These are phyloP conservation scores for Primulina eburnea DNA, from an alignment of 257 asterid species.

Conservation along the genomic window DNA sequence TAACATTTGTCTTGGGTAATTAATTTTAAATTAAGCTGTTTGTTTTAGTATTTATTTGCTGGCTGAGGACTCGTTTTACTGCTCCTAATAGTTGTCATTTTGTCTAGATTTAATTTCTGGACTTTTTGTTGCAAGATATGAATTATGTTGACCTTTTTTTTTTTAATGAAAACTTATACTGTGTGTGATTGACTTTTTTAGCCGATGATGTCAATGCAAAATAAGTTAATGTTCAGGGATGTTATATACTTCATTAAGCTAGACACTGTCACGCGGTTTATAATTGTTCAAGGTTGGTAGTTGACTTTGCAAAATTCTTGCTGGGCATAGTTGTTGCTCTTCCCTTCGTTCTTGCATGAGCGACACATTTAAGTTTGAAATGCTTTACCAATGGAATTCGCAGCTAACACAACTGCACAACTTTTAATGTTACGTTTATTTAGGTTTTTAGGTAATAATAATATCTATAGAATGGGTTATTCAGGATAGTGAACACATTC, in stretches of 20 bases:
- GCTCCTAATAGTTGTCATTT: slow-evolving; percentile 3
- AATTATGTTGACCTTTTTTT: slow-evolving; percentile 11
- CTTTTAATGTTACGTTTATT: not conserved
- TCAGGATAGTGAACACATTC: slow-evolving; percentile 10
- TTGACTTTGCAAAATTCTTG: not conserved
- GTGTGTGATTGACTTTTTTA: slow-evolving; percentile 6
- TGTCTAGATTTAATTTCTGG: slow-evolving; percentile 19
- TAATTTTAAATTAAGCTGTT: slow-evolving; percentile 22
- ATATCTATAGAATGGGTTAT: slow-evolving; percentile 1
- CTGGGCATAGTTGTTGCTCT: slow-evolving; percentile 12
- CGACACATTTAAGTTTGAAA: slow-evolving; percentile 3
- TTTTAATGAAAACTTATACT: slow-evolving; percentile 1
- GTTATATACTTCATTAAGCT: slow-evolving; percentile 1
- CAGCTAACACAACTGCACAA: not conserved
- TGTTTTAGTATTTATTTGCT: slow-evolving; percentile 18
- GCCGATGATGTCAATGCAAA: slow-evolving; percentile 19
- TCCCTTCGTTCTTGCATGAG: slow-evolving; percentile 10
- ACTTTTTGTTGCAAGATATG: slow-evolving; percentile 1
- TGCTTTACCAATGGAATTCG: slow-evolving; percentile 11
- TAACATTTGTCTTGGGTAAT: slow-evolving; percentile 87
- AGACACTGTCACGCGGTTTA: not conserved
- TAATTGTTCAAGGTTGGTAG: not conserved
- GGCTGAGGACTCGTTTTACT: slow-evolving; percentile 17
- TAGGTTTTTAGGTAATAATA: slow-evolving; percentile 12
- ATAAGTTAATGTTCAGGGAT: slow-evolving; percentile 7